Conservation (phyloP, 2,329 filamentous ascomycete species). For the Calonectria pseudoreteaudii region DNA sequence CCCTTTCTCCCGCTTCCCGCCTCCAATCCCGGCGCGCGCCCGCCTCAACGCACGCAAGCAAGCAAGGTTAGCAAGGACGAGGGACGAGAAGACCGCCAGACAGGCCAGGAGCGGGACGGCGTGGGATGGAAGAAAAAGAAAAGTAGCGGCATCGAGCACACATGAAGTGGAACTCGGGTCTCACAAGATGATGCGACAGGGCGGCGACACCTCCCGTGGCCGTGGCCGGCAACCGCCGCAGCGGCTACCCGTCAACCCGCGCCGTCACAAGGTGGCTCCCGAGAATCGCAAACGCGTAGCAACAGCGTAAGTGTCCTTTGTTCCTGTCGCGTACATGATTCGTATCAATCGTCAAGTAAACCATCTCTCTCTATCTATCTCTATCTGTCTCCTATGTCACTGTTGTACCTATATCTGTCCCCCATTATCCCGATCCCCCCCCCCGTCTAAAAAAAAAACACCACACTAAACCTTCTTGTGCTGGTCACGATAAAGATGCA, state of each 20-base stretch:
- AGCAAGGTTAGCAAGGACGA: background rate
- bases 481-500: slow-evolving; percentile 54
- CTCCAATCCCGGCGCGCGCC: background rate
- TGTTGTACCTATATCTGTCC: background rate
- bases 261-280: slow-evolving; percentile 59
- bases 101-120: background rate
- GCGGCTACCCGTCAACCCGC: slow-evolving; percentile 62
- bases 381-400: background rate
- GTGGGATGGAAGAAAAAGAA: background rate
- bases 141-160: background rate
- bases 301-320: slow-evolving; percentile 56
- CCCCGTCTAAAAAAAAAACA: background rate
- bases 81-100: background rate
- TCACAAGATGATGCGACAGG: slow-evolving; percentile 20
- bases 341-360: background rate
- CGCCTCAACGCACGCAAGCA: background rate
- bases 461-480: background rate
- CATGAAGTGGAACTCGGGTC: slow-evolving; percentile 19
- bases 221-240: slow-evolving; percentile 42
- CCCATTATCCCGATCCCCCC: background rate
- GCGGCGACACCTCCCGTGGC: slow-evolving; percentile 34
- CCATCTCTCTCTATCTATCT: background rate
- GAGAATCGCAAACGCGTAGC: slow-evolving; percentile 62
- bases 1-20: background rate
- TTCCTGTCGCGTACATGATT: background rate